Percentiles rank a stretch among this genome's conserved stretches.
These are phyloP conservation scores for Suhomyces faveliae DNA, from an alignment of 805 yeast species.

Conservation along the genomic window DNA sequence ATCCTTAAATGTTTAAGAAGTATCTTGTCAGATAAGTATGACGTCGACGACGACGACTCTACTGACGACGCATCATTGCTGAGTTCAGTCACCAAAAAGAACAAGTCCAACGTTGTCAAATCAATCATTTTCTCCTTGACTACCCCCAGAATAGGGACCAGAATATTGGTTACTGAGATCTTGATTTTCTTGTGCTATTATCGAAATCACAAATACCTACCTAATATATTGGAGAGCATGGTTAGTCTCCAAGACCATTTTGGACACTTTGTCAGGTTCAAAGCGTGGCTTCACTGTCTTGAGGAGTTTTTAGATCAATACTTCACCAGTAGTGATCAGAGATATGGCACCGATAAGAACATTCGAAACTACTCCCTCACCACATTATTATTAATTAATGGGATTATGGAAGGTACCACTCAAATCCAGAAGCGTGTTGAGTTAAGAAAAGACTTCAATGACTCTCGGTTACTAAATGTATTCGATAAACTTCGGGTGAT, in stretches of 20 bases:
- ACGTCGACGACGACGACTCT: slow-evolving; percentile 12
- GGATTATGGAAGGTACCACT: slow-evolving; percentile 29
- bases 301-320: slow-evolving; percentile 36
- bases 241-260: slow-evolving; percentile 31
- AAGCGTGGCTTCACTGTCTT: slow-evolving; percentile 41
- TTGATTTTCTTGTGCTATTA: slow-evolving; percentile 35
- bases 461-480: slow-evolving; percentile 33
- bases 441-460: slow-evolving; percentile 36
- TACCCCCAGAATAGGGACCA: slow-evolving; percentile 41
- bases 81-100: slow-evolving; percentile 14
- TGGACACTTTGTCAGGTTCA: slow-evolving; percentile 37
- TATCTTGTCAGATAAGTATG: slow-evolving; percentile 23
- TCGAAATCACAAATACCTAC: slow-evolving; percentile 24
- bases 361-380: slow-evolving; percentile 36
- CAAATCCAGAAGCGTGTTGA: slow-evolving; percentile 26
- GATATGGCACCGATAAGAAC: slow-evolving; percentile 17
- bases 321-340: slow-evolving; percentile 14
- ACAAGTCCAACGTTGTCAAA: slow-evolving; percentile 34
- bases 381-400: slow-evolving; percentile 35
- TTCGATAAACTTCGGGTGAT: slow-evolving; percentile 34
- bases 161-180: slow-evolving; percentile 41
- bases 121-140: slow-evolving; percentile 38
- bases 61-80: slow-evolving; percentile 9
- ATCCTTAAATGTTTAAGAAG: slow-evolving; percentile 40
- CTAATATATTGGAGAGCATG: slow-evolving; percentile 32